Evolutionary conservation across 2,329 filamentous ascomycete genomes (phyloP), one percentile per base, ranked within the genome.

Genomic region (Chrysoporthe deuterocubensis): DNA sequence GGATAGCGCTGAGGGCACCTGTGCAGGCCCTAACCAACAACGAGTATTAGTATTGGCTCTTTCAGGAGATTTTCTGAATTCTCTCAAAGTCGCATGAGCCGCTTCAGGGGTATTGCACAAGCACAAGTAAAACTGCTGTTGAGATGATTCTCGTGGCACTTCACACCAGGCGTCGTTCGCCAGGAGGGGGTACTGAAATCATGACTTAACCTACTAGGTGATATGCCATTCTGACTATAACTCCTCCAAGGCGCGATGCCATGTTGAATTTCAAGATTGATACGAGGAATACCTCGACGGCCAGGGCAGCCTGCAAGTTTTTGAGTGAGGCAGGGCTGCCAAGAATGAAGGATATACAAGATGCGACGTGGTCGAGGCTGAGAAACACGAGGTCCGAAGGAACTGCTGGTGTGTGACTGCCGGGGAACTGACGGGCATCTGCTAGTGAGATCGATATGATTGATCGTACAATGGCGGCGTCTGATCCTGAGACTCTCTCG

Each of bases 201-300:
- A 16, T 32, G 48, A 54, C 21, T 16, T 34, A 18, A 60, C 57
- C 40, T 60, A 60, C 57, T 26, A 88, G 75, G 59, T 88, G 85
- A 57, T 85, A 86, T 0, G 84, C 83, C 72, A 86, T 85, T 4
- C 85, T 81, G 7, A 84, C 83, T 4, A 88, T 81, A 2, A 87
- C 75, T 0, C 86, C 86, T 0, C 86, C 84, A 0, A 88, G 72
- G 4, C 85, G 80, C 1, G 85, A 88, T 0, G 86, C 86, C 16
- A 84, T 83, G 69, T 87, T 87, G 9, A 87, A 78, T 5, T 84
- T 83, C 7, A 88, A 77, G 76, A 87, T 85, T 0, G 84, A 87
- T 0, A 85, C 79, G 0, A 89, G 78, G 52, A 87, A 87, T 0
- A 88, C 72, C 70, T 88, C 84, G 2, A 85, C 82, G 42, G 81